Evolutionary conservation across 352 stramenopile genomes (phyloP), one percentile per base, ranked within the genome.

Genomic region (Thraustochytrium sp.): DNA sequence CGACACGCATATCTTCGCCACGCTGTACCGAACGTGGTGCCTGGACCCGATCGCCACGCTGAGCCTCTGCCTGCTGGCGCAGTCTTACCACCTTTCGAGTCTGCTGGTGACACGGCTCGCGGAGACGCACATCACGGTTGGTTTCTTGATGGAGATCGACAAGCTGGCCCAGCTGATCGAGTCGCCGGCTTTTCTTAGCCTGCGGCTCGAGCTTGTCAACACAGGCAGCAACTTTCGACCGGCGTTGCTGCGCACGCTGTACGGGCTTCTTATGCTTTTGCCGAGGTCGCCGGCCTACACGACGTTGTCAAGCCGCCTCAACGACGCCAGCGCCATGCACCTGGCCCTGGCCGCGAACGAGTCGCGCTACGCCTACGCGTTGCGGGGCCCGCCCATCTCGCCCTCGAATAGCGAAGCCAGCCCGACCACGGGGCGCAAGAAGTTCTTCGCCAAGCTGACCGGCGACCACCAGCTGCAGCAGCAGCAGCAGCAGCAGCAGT

Each of bases 91-190:
- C 63, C 87, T 99, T 5, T 98, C 97, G 42, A 96, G 93, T 82
- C 89, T 91, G 40, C 91, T 99, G 61, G 96, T 99, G 44, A 92
- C 94, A 84, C 95, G 97, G 84, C 98, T 99, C 90, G 96, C 94
- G n/a, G 89, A 95, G 48, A 94, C 98, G 85, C 94, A 98, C 82
- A 93, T 97, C 18, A 97, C 93, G n/a, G 94, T 99, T 31, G 95
- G 96, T 3, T 99, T 99, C 86, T 88, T 99, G 5, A 98, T 99
- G 93, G 96, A 99, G 90, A 94, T 99, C 82, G 97, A 99, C 90
- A 99, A 99, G 86, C 91, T 99, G 44, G 96, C 99, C 40, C 96
- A 99, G 87, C 89, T 99, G 16, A 88, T 99, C 54, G 97, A 99
- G 88, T 99, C 95, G 63, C 97, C 97, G 3, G 98, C 99, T 61